Percentiles rank a stretch among this genome's conserved stretches.
phyloP scores from a whole-genome alignment of 139 green algal species.

The Coelastrella sp. region DNA sequence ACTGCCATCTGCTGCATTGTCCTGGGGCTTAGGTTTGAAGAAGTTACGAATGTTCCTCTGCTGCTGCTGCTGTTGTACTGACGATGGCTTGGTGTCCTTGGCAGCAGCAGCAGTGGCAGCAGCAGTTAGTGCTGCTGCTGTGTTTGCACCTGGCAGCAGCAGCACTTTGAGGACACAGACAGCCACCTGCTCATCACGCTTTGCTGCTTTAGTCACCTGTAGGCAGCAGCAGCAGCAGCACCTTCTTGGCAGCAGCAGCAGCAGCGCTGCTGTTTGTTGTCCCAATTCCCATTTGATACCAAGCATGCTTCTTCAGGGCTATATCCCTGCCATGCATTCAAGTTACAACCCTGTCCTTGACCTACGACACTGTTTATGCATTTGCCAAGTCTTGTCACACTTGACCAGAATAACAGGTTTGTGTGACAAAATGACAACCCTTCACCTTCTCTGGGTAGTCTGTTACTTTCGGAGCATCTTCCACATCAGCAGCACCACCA shows the following conservation, averaged over 20 bases:
- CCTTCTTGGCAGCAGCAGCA: conserved; percentile 13
- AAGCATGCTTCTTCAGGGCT: too few species aligned
- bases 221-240: conserved; percentile 3
- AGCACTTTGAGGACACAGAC: conserved; percentile 66
- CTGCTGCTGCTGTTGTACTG: neutral
- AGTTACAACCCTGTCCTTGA: too few species aligned
- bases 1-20: neutral
- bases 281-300: too few species aligned
- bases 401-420: too few species aligned
- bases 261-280: neutral
- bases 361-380: too few species aligned
- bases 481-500: neutral
- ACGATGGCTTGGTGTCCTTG: too few species aligned
- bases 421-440: neutral
- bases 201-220: conserved; percentile 63
- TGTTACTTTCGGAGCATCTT: conserved; percentile 50
- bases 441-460: conserved; percentile 65
- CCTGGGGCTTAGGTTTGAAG: neutral
- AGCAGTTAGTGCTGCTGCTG: conserved; percentile 13
- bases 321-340: too few species aligned
- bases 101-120: conserved; percentile 35
- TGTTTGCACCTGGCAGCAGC: conserved; percentile 4
- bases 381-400: too few species aligned
- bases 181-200: conserved; percentile 67
- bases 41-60: neutral